These are phyloP conservation scores for Neolecta irregularis DNA, from an alignment of 1,139 yeast genomes.

Conservation along the genomic window DNA sequence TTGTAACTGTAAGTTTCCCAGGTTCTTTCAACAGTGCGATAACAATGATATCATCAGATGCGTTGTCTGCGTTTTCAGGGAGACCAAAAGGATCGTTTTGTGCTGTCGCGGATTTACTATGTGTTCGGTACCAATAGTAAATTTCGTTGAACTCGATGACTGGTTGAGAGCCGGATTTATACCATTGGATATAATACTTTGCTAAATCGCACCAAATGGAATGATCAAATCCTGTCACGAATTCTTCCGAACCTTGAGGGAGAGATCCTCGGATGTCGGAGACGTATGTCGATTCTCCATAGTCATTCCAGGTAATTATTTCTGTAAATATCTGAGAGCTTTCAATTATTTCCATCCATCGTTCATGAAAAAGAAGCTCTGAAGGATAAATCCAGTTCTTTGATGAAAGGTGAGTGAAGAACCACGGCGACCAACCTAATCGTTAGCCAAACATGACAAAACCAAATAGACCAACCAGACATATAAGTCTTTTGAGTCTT, in stretches of 20 bases:
- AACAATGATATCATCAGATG: conserved; percentile 9
- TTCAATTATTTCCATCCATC: conserved; percentile 13
- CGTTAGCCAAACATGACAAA: no score
- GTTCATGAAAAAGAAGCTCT: conserved; percentile 12
- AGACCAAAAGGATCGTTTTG: conserved; percentile 9
- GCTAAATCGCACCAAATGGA: conserved; percentile 8
- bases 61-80: conserved; percentile 9
- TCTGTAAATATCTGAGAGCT: conserved; percentile 13
- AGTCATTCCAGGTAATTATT: conserved; percentile 15
- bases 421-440: no score
- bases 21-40: conserved; percentile 8
- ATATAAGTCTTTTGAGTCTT: no score
- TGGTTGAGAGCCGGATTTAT: conserved; percentile 10
- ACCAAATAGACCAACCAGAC: no score
- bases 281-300: conserved; percentile 14
- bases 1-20: conserved; percentile 11
- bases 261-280: conserved; percentile 11
- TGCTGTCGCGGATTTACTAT: conserved; percentile 10
- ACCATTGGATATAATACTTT: conserved; percentile 11
- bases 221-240: conserved; percentile 10
- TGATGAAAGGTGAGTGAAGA: conserved; percentile 14
- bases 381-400: conserved; percentile 14
- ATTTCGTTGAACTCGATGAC: conserved; percentile 9
- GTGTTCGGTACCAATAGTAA: conserved; percentile 13
- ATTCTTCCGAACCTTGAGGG: conserved; percentile 8